These are phyloP conservation scores for Primulina tabacum DNA, from an alignment of 257 asterid species.

Conservation along the genomic window DNA sequence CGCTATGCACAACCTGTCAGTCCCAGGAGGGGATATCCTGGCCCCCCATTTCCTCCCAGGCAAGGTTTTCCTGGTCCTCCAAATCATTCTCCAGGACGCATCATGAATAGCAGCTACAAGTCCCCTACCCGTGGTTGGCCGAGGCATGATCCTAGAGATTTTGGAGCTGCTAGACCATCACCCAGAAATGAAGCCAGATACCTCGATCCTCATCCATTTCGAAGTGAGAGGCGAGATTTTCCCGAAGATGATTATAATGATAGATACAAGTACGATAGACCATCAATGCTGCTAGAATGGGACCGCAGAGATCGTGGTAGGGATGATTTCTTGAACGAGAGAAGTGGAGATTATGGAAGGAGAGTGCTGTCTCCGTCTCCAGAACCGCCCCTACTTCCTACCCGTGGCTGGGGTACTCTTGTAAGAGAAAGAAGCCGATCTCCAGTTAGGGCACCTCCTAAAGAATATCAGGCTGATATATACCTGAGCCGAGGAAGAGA, in stretches of 20 bases:
- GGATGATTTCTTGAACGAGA: conserved; percentile 45
- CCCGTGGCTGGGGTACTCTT: conserved; percentile 60
- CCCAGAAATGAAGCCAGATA: conserved; percentile 61
- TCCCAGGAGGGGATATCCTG: conserved; percentile 62
- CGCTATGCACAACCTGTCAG: conserved; percentile 48
- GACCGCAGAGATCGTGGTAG: conserved; percentile 62
- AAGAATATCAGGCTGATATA: not conserved
- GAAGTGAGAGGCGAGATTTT: conserved; percentile 42
- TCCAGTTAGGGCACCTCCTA: not conserved
- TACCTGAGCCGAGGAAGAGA: not conserved
- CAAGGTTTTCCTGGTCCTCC: conserved; percentile 58
- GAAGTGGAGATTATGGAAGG: conserved; percentile 52
- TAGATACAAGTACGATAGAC: conserved; percentile 58
- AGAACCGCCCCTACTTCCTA: conserved; percentile 34
- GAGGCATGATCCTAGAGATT: conserved; percentile 61
- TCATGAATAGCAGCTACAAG: conserved; percentile 50
- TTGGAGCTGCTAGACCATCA: conserved; percentile 53
- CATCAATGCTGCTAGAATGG: conserved; percentile 53
- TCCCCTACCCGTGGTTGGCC: conserved; percentile 84
- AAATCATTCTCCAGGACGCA: conserved; percentile 56
- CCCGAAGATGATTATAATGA: conserved; percentile 50
- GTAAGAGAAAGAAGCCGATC: conserved; percentile 71
- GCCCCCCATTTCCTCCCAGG: conserved; percentile 41
- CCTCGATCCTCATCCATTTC: conserved; percentile 43
- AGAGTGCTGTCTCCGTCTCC: conserved; percentile 56